phyloP scores from a whole-genome alignment of 2,329 filamentous ascomycete genomes.

The Diaporthe nobilis region DNA sequence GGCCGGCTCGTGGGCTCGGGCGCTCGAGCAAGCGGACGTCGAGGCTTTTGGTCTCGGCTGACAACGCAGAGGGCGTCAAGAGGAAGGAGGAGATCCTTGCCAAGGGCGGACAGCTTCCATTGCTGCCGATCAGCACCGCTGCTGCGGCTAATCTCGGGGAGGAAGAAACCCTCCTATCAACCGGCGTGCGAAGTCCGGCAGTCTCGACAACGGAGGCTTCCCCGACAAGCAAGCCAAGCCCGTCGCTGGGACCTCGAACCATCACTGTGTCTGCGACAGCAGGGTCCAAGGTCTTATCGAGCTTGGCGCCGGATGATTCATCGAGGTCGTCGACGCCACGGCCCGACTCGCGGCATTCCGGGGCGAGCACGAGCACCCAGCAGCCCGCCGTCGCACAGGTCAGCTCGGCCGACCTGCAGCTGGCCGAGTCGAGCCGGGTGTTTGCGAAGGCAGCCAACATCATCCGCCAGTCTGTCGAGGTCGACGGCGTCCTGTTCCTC shows the following conservation, averaged over 20 bases:
- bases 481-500: conserved; percentile 56
- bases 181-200: background rate
- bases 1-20: background rate
- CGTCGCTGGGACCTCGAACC: conserved; percentile 4
- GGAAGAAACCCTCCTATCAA: background rate
- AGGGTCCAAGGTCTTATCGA: background rate
- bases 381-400: conserved; percentile 38
- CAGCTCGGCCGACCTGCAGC: conserved; percentile 39
- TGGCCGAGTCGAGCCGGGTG: conserved; percentile 38
- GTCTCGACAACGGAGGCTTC: conserved; percentile 13
- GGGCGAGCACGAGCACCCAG: conserved; percentile 22
- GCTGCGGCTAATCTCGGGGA: background rate
- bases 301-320: conserved; percentile 33
- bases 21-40: conserved; percentile 29
- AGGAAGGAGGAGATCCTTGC: background rate
- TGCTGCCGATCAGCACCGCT: conserved; percentile 13
- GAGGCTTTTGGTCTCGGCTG: background rate
- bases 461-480: conserved; percentile 58
- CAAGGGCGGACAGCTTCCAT: background rate
- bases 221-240: background rate
- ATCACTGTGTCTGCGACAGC: background rate
- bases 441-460: conserved; percentile 55
- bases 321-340: conserved; percentile 37
- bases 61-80: background rate
- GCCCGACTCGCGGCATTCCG: conserved; percentile 37